Base-by-base conservation (phyloP, 495 filamentous ascomycete species). In the Penicillium herquei region DNA sequence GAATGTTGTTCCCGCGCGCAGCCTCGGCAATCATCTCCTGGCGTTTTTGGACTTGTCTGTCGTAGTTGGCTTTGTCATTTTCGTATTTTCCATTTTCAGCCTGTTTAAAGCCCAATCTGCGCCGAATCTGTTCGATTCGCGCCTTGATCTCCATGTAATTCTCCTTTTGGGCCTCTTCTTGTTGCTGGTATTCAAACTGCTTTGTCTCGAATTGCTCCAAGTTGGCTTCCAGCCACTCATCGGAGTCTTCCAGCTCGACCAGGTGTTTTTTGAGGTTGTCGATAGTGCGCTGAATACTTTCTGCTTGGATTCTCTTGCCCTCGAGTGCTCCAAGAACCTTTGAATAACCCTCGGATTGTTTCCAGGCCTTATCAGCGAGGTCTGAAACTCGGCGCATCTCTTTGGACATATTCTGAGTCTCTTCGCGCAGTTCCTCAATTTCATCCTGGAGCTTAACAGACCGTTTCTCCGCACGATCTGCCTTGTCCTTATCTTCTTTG, bases 401-500 rank as follows among this genome's bases (percentile, higher is more conserved):
- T 48, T 75, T 73, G 0, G 76, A 72, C n/a, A 90, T 71, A 32
- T 83, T 67, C 8, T 78, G 71, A 10, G 75, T 81, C 57, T 92
- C 76, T 0, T 66, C 73, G 14, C 84, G 78, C 26, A 91, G 73
- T 0, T 68, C 73, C 47, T 91, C 86, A n/a, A 95, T 88, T 63
- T 96, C 89, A 1, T 81, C 76, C 51, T 83, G 78, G 5, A 97
- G 78, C 52, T 83, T 80, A 17, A 73, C 70, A 2, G 83, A 83
- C 44, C 81, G 75, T 62, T 84, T 86, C 58, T 90, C 78, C 3
- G 82, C 84, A 55, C 76, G 77, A 47, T 96, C 91, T 10, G 86
- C 94, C 53, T 84, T 89, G 51, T 92, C 89, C 67, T 97, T 98
- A 66, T 91, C 87, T n/a, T 79, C 76, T 67, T 92, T 94, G 56